Conservation (phyloP, 805 yeast genomes). For the Clavispora carvajalis region DNA sequence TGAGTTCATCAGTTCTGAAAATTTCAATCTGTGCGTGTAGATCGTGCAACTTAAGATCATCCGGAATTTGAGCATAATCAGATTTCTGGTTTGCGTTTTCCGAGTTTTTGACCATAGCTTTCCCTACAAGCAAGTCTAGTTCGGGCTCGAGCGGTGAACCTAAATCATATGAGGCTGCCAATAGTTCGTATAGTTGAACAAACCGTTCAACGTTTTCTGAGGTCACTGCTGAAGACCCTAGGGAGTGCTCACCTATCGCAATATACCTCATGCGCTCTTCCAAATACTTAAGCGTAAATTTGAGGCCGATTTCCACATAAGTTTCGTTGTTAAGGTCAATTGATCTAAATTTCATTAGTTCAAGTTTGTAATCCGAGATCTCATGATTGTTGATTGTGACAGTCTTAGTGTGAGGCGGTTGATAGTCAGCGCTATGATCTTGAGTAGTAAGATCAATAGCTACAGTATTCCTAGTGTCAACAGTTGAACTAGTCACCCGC, state of each 20-base stretch:
- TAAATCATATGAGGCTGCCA: constrained; percentile 1
- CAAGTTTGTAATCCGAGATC: neutral
- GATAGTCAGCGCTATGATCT: too few relatives aligned
- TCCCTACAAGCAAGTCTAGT: neutral
- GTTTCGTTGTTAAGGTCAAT: neutral
- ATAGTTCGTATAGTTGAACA: neutral
- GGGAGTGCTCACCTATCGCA: neutral
- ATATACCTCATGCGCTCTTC: neutral
- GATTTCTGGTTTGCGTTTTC: too few relatives aligned
- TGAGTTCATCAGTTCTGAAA: constrained; percentile 11
- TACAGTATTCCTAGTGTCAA: neutral
- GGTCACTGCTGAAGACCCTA: neutral
- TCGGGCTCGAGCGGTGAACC: neutral
- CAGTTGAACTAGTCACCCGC: neutral
- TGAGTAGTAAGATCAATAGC: neutral
- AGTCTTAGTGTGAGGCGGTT: neutral
- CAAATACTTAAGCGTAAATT: neutral
- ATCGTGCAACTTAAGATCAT: constrained; percentile 17
- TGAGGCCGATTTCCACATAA: neutral
- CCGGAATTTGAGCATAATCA: constrained; percentile 20
- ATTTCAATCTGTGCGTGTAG: constrained; percentile 12
- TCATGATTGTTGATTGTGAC: neutral
- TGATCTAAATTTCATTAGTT: neutral
- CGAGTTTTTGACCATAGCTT: neutral
- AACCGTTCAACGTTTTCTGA: neutral